Evolutionary conservation across 768 basidiomycete genomes (phyloP).

Genomic region (Boletus huronensis): DNA sequence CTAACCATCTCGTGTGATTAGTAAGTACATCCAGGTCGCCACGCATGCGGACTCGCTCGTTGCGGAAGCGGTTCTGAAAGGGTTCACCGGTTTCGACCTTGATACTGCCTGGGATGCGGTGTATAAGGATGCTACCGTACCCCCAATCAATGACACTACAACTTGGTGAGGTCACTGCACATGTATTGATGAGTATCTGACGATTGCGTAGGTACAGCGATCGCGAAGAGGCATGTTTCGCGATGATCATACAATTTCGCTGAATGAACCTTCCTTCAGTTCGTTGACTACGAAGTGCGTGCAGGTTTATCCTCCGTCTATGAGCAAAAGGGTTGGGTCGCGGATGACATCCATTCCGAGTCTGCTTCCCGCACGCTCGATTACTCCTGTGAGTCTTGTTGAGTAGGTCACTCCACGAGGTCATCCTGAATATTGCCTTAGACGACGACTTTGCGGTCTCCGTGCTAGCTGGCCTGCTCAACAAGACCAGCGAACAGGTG

Average conservation of each 20-base stretch:
- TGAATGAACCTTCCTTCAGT: conserved; percentile 32
- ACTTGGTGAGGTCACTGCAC: conserved; percentile 39
- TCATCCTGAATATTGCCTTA: conserved; percentile 22
- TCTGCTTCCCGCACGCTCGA: conserved; percentile 75
- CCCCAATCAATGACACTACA: conserved; percentile 53
- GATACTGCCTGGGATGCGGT: conserved; percentile 71
- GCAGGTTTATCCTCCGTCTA: conserved; percentile 76
- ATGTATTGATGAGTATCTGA: neutral
- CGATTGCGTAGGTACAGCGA: conserved; percentile 53
- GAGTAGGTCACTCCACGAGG: neutral
- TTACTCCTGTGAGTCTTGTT: conserved; percentile 59
- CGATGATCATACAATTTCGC: neutral
- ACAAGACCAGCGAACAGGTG: conserved; percentile 45
- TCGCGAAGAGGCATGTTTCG: conserved; percentile 56
- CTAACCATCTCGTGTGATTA: neutral
- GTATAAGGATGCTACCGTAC: conserved; percentile 65
- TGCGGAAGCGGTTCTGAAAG: conserved; percentile 68
- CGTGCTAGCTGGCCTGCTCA: conserved; percentile 53
- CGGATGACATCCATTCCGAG: conserved; percentile 74
- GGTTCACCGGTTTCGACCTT: conserved; percentile 58
- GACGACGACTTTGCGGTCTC: conserved; percentile 79
- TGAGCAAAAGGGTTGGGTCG: conserved; percentile 67
- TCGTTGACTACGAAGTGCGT: conserved; percentile 77
- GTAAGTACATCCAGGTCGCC: conserved; percentile 44
- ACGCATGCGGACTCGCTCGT: conserved; percentile 80